Evolutionary conservation across 257 asterid genomes (phyloP).

Genomic region (Solanum sejunctum): DNA sequence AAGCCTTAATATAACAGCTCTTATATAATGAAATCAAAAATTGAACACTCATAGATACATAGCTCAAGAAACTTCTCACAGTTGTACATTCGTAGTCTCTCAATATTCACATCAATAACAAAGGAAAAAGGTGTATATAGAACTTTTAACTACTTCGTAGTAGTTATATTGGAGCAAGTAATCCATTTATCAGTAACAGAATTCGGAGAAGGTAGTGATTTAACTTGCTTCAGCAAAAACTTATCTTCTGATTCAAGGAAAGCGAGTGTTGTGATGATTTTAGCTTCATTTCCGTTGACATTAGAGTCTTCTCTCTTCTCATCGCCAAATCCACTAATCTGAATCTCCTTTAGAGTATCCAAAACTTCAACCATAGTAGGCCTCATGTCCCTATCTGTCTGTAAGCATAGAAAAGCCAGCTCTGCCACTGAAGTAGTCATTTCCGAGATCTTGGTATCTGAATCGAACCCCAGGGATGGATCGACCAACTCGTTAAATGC

Average conservation of each 20-base stretch:
- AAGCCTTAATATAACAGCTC: not conserved
- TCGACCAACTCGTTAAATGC: not conserved
- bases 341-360: not conserved
- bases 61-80: not conserved
- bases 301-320: not conserved
- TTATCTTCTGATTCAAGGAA: not conserved
- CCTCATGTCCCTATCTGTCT: not conserved
- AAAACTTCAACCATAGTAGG: not conserved
- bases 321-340: not conserved
- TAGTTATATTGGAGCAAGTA: not conserved
- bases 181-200: not conserved
- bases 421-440: not conserved
- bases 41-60: not conserved
- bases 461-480: not conserved
- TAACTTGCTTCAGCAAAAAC: not conserved
- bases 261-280: not conserved
- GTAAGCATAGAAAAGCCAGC: constrained; percentile 2
- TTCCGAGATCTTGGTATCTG: not conserved
- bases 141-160: not conserved
- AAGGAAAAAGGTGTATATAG: not conserved
- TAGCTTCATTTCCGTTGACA: not conserved
- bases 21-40: not conserved
- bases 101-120: not conserved
- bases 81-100: not conserved
- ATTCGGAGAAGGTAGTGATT: not conserved